Evolutionary conservation across 1,139 yeast species (phyloP).

Genomic region (Kodamaea plutei): DNA sequence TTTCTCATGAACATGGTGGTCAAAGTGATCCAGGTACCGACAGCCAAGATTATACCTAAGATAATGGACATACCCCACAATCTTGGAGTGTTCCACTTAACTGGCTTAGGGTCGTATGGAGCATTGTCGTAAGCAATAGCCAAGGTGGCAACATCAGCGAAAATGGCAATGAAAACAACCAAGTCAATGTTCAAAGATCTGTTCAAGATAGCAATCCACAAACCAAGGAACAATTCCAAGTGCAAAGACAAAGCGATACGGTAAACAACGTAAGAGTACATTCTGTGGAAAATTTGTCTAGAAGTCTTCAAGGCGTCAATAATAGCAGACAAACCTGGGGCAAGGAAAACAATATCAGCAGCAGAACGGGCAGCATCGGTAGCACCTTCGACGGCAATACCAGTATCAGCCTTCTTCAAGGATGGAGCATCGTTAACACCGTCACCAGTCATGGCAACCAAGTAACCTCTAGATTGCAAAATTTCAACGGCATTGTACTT

Average conservation of each 20-base stretch:
- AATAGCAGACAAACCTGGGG: conserved; percentile 94
- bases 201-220: conserved; percentile 92
- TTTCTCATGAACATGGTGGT: conserved; percentile 77
- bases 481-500: conserved; percentile 90
- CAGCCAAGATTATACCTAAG: conserved; percentile 76
- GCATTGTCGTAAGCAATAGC: conserved; percentile 97
- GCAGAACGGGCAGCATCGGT: conserved; percentile 96
- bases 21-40: conserved; percentile 90
- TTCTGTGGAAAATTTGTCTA: conserved; percentile 97
- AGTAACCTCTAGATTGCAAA: conserved; percentile 86
- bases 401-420: conserved; percentile 93
- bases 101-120: conserved; percentile 95
- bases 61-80: conserved; percentile 93
- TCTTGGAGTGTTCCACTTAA: conserved; percentile 98
- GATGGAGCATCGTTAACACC: conserved; percentile 98
- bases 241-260: conserved; percentile 92
- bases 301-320: conserved; percentile 93
- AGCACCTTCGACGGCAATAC: conserved; percentile 97
- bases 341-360: conserved; percentile 93
- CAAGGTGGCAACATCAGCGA: conserved; percentile 93
- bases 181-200: conserved; percentile 77
- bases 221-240: conserved; percentile 87
- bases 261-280: conserved; percentile 95
- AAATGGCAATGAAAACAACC: conserved; percentile 90
- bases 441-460: conserved; percentile 98